These are phyloP conservation scores for Populus pruinosa DNA, from an alignment of 345 rosid species.

Conservation along the genomic window DNA sequence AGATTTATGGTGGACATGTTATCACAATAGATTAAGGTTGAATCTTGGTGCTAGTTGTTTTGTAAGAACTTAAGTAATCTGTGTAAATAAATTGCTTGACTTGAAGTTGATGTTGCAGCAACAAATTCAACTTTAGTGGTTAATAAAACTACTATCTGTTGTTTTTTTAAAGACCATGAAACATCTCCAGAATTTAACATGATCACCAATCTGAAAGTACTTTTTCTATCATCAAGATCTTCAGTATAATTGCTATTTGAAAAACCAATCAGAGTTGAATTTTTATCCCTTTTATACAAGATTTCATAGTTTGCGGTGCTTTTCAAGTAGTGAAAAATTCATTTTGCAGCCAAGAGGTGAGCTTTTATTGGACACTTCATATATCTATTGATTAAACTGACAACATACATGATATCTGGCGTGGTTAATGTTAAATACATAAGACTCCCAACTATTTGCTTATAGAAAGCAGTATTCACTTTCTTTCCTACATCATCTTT, in stretches of 20 bases:
- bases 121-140: not conserved
- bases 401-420: not conserved
- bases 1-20: not conserved
- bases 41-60: fast-evolving
- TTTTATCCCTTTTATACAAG: not conserved
- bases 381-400: not conserved
- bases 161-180: not conserved
- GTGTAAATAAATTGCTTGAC: not conserved
- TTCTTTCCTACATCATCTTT: too few species aligned
- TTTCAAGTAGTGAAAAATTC: too few species aligned
- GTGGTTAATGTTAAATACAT: not conserved
- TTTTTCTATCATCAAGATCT: not conserved
- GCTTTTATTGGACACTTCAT: not conserved
- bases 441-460: too few species aligned
- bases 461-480: too few species aligned
- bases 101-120: not conserved
- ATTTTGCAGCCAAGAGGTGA: not conserved
- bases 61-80: not conserved
- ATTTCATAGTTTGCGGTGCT: not conserved
- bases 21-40: not conserved
- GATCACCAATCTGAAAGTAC: not conserved
- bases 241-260: not conserved
- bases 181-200: not conserved
- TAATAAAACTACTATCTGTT: not conserved
- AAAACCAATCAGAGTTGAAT: not conserved